Conservation (phyloP, 805 yeast species). For the Cyberlindnera subsufficiens region DNA sequence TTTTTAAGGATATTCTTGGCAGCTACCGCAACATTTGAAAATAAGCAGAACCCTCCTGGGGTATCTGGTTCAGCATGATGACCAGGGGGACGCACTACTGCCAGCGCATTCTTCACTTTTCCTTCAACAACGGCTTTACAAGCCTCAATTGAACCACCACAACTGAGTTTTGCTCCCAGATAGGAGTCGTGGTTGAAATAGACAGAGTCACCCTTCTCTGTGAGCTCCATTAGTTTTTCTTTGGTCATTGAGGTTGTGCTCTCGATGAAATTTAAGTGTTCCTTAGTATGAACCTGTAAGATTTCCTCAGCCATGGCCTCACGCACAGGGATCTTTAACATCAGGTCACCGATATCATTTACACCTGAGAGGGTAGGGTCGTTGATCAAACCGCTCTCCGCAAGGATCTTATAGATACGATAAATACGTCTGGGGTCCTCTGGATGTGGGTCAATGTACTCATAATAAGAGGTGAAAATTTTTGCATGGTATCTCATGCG, state of each 20-base stretch:
- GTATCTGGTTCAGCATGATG: conserved; percentile 98
- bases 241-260: conserved; percentile 74
- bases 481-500: conserved; percentile 97
- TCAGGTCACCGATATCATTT: conserved; percentile 75
- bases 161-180: conserved; percentile 81
- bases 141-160: conserved; percentile 97
- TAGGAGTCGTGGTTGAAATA: conserved; percentile 89
- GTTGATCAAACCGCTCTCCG: conserved; percentile 84
- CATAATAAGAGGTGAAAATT: conserved; percentile 84
- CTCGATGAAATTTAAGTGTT: conserved; percentile 70
- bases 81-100: conserved; percentile 97
- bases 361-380: conserved; percentile 67
- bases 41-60: conserved; percentile 95
- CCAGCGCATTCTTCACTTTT: conserved; percentile 82
- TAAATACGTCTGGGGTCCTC: conserved; percentile 97
- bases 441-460: conserved; percentile 97
- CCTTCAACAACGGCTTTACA: conserved; percentile 95
- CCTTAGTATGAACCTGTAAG: conserved; percentile 74
- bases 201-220: conserved; percentile 91
- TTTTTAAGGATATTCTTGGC: conserved; percentile 75
- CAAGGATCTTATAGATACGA: conserved; percentile 86
- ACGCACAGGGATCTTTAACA: conserved; percentile 86
- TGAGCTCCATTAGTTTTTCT: conserved; percentile 70
- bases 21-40: conserved; percentile 96
- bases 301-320: conserved; percentile 88